Conservation (phyloP, 2,329 filamentous ascomycete genomes). For the Fonsecaea monophora region DNA sequence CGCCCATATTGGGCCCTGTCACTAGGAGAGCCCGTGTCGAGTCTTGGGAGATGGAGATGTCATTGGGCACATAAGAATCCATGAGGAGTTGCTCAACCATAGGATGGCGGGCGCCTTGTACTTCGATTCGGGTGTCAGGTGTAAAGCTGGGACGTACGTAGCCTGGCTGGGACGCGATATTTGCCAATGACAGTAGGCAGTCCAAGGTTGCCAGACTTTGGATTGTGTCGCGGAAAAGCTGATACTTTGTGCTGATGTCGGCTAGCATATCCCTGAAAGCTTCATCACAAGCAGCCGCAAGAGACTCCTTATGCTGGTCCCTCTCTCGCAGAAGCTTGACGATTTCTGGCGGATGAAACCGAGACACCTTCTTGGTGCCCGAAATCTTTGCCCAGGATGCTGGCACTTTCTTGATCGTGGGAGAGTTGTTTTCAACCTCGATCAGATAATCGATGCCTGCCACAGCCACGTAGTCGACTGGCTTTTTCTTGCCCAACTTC, state of each 20-base stretch:
- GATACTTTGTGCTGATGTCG: slow-evolving; percentile 82
- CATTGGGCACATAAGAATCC: slow-evolving; percentile 89
- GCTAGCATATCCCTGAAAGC: slow-evolving; percentile 77
- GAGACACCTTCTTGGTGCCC: slow-evolving; percentile 87
- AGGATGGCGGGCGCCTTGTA: slow-evolving; percentile 81
- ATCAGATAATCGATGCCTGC: slow-evolving; percentile 94
- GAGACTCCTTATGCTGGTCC: slow-evolving; percentile 91
- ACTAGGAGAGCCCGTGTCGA: slow-evolving; percentile 78
- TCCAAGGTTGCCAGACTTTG: slow-evolving; percentile 86
- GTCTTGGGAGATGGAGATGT: slow-evolving; percentile 72
- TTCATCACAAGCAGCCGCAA: slow-evolving; percentile 87
- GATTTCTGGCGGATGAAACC: slow-evolving; percentile 94
- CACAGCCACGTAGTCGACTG: slow-evolving; percentile 80
- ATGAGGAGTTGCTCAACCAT: slow-evolving; percentile 93
- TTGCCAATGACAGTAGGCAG: slow-evolving; percentile 84
- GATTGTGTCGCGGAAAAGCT: slow-evolving; percentile 85
- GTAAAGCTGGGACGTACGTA: slow-evolving; percentile 80
- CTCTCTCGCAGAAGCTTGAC: slow-evolving; percentile 81
- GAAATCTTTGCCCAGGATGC: slow-evolving; percentile 95
- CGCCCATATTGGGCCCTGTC: slow-evolving; percentile 98
- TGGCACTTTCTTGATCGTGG: slow-evolving; percentile 81
- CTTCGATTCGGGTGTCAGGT: slow-evolving; percentile 70
- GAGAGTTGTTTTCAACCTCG: slow-evolving; percentile 77
- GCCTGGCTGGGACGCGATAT: slow-evolving; percentile 82
- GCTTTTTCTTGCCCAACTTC: slow-evolving; percentile 72